phyloP scores from a whole-genome alignment of 2,329 filamentous ascomycete genomes.

The Mycosphaerelloides madeirae region DNA sequence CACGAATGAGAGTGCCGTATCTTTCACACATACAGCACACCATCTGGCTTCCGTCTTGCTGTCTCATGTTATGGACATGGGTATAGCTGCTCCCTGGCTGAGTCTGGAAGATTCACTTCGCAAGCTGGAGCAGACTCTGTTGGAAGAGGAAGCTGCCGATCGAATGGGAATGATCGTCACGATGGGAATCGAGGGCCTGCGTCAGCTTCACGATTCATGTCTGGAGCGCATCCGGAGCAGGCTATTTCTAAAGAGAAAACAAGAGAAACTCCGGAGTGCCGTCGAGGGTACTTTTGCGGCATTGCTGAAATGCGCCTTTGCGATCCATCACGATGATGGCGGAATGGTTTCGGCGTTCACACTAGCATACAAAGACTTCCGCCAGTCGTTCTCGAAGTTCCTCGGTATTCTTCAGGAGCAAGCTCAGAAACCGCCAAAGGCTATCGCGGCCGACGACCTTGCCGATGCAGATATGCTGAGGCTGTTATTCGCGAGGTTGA shows the following conservation, averaged over 20 bases:
- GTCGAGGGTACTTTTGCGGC: slow-evolving; percentile 25
- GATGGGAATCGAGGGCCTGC: slow-evolving; percentile 24
- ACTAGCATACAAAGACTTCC: slow-evolving; percentile 2
- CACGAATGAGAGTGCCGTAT: not conserved
- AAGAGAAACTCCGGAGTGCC: slow-evolving; percentile 20
- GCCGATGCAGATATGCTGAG: slow-evolving; percentile 14
- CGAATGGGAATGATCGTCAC: slow-evolving; percentile 9
- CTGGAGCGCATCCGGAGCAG: slow-evolving; percentile 28
- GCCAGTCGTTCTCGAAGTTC: slow-evolving; percentile 4
- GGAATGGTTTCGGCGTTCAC: not conserved
- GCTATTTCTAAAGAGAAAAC: slow-evolving; percentile 30
- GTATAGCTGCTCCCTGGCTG: slow-evolving; percentile 68
- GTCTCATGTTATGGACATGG: slow-evolving; percentile 75
- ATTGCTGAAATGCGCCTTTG: slow-evolving; percentile 21
- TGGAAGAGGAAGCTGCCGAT: slow-evolving; percentile 39
- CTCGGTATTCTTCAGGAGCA: slow-evolving; percentile 8
- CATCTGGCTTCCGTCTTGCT: slow-evolving; percentile 71
- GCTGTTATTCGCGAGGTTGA: slow-evolving; percentile 17
- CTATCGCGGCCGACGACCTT: not conserved
- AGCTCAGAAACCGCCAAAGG: slow-evolving; percentile 13
- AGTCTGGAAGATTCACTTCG: slow-evolving; percentile 63
- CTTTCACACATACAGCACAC: slow-evolving; percentile 69
- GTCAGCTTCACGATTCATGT: slow-evolving; percentile 24
- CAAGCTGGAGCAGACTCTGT: slow-evolving; percentile 56
- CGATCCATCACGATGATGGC: slow-evolving; percentile 1